Evolutionary conservation across 768 basidiomycete genomes (phyloP), one percentile per base, ranked within the genome.

Genomic region (Termitomyces titanicus): DNA sequence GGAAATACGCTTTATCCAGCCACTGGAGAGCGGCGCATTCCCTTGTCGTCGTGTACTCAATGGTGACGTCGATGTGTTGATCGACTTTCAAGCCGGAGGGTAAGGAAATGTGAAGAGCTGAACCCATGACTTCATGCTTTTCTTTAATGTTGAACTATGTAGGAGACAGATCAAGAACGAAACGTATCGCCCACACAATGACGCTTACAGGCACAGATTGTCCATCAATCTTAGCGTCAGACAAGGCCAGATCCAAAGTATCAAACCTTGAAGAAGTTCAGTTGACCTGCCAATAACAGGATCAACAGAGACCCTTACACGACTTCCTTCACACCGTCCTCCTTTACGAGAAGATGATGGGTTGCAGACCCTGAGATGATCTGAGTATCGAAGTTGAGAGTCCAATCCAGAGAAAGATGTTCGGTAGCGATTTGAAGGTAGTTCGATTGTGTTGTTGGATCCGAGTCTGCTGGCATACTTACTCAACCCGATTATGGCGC

Each of bases 21-120:
- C 92, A 97, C 54, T 94, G 90, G 8, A 96, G 70, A 0, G 94
- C 92, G 1, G 85, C 85, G 64, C 83, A 85, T 8, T 79, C 74
- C 54, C 82, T 72, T 3, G 89, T 92, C 1, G 94, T 96, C 45
- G 75, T 70, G 67, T 95, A 96, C 25, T 68, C 63, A 55, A 92
- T 73, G 27, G 69, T 74, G 51, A 91, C 78, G 34, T 76, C 72
- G 37, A 93, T 67, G 1, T 70, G 68, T 7, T 78, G 70, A 11
- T 79, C 83, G 20, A 64, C 67, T 37, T 67, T 68, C 45, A 82
- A 62, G 2, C 67, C 59, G 18, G 59, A 51, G 0, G 79, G 75
- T 7, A 95, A 74, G 0, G 74, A 59, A 39, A 94, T 72, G 42
- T 77, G 79, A 29, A 97, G 71, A 0, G 89, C 85, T 25, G 86